Evolutionary conservation across 371 early-diverging fungal species (phyloP).

Genomic region (Rhizomucor pusillus): DNA sequence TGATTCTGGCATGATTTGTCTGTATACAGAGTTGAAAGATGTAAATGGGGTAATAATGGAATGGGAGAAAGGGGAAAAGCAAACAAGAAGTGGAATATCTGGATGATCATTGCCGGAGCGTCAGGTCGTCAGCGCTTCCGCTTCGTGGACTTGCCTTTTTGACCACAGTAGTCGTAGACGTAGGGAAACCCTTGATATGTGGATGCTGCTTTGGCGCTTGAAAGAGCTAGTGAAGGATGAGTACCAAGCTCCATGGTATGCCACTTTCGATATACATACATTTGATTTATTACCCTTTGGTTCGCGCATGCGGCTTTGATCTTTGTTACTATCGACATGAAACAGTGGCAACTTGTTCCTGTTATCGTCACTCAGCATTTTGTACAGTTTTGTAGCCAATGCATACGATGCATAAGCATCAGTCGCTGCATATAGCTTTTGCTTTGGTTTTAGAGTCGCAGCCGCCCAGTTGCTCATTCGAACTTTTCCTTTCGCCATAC

Average conservation of each 20-base stretch:
- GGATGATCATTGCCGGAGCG: no score
- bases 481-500: slow-evolving; percentile 40
- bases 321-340: not conserved
- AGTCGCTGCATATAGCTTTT: slow-evolving; percentile 54
- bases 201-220: not conserved
- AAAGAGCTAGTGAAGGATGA: not conserved
- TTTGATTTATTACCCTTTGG: not conserved
- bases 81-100: no score
- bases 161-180: not conserved
- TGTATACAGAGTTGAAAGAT: not conserved
- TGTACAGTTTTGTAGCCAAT: not conserved
- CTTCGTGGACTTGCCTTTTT: not conserved
- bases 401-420: slow-evolving; percentile 45
- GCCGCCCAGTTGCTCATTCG: slow-evolving; percentile 53
- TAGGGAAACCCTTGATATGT: not conserved
- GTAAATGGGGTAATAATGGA: no score
- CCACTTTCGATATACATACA: not conserved
- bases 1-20: slow-evolving; percentile 1
- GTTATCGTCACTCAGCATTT: not conserved
- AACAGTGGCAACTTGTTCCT: no score
- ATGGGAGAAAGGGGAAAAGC: no score
- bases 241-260: not conserved
- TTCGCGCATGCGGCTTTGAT: not conserved
- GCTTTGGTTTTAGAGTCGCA: slow-evolving; percentile 21
- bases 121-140: no score